Evolutionary conservation across 2,329 filamentous ascomycete species (phyloP).

Genomic region (Bertia moriformis): DNA sequence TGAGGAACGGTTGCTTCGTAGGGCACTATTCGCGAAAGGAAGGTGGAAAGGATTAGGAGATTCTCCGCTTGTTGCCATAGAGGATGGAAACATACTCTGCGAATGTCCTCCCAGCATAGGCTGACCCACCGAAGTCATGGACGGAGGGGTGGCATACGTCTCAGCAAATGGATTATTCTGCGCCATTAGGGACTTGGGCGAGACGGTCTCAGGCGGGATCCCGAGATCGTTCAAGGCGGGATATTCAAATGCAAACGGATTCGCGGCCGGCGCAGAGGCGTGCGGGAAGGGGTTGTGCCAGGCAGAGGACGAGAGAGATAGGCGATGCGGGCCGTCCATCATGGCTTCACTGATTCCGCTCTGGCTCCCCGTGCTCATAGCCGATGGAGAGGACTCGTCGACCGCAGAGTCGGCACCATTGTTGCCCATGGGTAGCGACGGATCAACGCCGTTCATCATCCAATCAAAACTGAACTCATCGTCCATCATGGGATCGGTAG

Average conservation of each 20-base stretch:
- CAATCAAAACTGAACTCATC: constrained; percentile 69
- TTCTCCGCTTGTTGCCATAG: constrained; percentile 23
- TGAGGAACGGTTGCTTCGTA: constrained; percentile 22
- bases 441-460: constrained; percentile 62
- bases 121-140: constrained; percentile 60
- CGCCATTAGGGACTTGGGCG: constrained; percentile 60
- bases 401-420: constrained; percentile 65
- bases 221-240: constrained; percentile 62
- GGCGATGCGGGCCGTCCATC: constrained; percentile 65
- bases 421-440: constrained; percentile 52
- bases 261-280: neutral
- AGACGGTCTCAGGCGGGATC: constrained; percentile 67
- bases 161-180: constrained; percentile 59
- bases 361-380: constrained; percentile 87
- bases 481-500: constrained; percentile 30
- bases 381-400: constrained; percentile 87
- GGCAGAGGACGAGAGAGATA: constrained; percentile 31
- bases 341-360: constrained; percentile 83
- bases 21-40: constrained; percentile 25
- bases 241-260: constrained; percentile 27
- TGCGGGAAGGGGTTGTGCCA: constrained; percentile 19
- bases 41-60: constrained; percentile 21
- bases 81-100: constrained; percentile 31
- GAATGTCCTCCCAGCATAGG: constrained; percentile 48
- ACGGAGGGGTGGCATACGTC: constrained; percentile 66